Conservation (phyloP, 1,139 yeast species). For the Pichia sp. region DNA sequence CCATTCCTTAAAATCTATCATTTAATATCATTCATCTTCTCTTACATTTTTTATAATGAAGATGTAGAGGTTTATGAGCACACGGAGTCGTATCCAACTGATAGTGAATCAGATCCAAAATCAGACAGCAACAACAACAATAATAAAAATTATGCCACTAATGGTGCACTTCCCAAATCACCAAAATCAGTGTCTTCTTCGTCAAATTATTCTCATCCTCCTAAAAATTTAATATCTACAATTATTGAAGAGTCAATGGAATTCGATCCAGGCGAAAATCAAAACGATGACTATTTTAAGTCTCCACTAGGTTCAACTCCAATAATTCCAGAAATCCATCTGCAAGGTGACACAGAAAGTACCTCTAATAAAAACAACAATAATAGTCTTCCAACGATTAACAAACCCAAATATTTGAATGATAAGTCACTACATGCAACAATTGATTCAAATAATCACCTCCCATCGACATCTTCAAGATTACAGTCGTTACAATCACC, state of each 20-base stretch:
- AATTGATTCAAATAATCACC: neutral
- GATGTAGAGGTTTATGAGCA: neutral
- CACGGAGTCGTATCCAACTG: neutral
- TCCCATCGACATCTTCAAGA: neutral
- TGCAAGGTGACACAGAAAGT: neutral
- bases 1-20: constrained; percentile 36
- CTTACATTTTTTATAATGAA: no score
- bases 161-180: neutral
- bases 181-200: neutral
- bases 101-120: neutral
- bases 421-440: constrained; percentile 1
- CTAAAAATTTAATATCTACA: constrained; percentile 20
- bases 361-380: neutral
- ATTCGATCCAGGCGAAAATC: constrained; percentile 26
- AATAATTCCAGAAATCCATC: neutral
- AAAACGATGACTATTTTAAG: constrained; percentile 39
- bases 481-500: neutral
- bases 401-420: neutral
- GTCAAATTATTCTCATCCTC: neutral
- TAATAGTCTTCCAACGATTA: no score
- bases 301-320: constrained; percentile 41
- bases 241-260: constrained; percentile 35
- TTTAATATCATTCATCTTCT: neutral
- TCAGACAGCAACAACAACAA: neutral
- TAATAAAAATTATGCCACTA: neutral